Conservation (phyloP, 108 stramenopile genomes). For the Schizochytrium sp. region DNA sequence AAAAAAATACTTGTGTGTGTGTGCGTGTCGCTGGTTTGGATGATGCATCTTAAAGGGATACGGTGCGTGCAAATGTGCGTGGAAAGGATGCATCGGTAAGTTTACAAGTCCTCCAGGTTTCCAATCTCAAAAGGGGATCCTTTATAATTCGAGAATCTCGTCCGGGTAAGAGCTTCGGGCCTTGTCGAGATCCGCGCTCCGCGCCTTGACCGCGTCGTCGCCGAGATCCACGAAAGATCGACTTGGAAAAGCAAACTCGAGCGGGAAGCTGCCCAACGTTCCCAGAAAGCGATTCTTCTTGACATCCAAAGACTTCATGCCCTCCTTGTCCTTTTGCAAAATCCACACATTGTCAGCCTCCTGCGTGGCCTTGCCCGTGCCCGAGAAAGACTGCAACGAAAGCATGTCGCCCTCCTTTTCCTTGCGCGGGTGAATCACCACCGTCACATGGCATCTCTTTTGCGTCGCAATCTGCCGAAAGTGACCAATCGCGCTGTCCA, state of each 20-base stretch:
- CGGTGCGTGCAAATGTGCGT: too few species aligned
- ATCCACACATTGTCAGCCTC: slow-evolving; percentile 97
- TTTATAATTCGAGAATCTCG: too few species aligned
- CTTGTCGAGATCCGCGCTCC: neutral
- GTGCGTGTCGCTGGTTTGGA: too few species aligned
- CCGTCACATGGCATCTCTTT: slow-evolving; percentile 80
- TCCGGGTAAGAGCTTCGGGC: neutral
- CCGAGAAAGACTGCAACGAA: slow-evolving; percentile 74
- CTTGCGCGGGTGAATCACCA: slow-evolving; percentile 95
- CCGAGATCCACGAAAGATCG: neutral
- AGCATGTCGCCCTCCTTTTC: slow-evolving; percentile 70
- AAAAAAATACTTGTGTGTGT: too few species aligned
- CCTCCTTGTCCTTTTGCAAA: slow-evolving; percentile 68
- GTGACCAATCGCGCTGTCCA: slow-evolving; percentile 85
- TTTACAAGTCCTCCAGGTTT: too few species aligned
- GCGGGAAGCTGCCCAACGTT: slow-evolving; percentile 61
- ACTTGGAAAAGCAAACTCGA: slow-evolving; percentile 50
- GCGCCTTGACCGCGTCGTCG: neutral
- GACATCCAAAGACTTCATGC: slow-evolving; percentile 76
- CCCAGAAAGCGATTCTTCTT: slow-evolving; percentile 97
- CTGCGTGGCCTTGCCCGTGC: slow-evolving; percentile 95
- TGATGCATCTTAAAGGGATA: too few species aligned
- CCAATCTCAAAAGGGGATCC: too few species aligned
- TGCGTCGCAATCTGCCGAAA: slow-evolving; percentile 94
- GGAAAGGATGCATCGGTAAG: too few species aligned